These are phyloP conservation scores for Pseudoscleropodium purum DNA, from an alignment of 225 moss, liverwort and hornwort genomes.

Conservation along the genomic window DNA sequence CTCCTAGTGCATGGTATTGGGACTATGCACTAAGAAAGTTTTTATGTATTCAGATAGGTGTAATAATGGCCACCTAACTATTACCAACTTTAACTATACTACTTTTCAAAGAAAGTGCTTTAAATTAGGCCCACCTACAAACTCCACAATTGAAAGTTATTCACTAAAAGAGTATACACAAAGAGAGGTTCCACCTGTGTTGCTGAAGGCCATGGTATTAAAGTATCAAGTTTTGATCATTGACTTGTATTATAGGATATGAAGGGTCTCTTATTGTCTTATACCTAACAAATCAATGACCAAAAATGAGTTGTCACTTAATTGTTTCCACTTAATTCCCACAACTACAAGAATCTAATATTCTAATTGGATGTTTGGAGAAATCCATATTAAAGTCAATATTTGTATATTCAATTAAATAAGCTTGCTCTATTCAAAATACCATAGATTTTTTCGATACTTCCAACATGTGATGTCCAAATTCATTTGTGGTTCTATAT, in stretches of 20 bases:
- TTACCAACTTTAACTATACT: no score
- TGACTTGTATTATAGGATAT: accelerated
- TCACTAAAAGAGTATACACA: no score
- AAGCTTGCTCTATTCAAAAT: neutral
- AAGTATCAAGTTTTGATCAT: neutral
- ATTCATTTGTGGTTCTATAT: neutral
- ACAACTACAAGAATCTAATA: neutral
- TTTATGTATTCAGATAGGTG: no score
- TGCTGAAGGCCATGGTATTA: no score
- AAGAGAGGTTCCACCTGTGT: no score
- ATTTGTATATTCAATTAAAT: neutral
- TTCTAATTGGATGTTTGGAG: neutral
- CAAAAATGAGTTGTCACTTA: neutral
- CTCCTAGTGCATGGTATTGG: no score
- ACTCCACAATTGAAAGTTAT: no score
- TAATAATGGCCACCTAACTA: no score
- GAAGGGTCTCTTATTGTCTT: neutral
- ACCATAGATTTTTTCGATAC: no score
- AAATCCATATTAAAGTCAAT: neutral
- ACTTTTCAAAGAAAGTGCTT: no score
- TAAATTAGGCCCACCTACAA: no score
- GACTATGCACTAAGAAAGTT: no score
- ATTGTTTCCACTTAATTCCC: neutral
- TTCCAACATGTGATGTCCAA: neutral
- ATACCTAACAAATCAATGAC: neutral